phyloP scores from a whole-genome alignment of 129 eudicot species.

The Artemisia tridentata region DNA sequence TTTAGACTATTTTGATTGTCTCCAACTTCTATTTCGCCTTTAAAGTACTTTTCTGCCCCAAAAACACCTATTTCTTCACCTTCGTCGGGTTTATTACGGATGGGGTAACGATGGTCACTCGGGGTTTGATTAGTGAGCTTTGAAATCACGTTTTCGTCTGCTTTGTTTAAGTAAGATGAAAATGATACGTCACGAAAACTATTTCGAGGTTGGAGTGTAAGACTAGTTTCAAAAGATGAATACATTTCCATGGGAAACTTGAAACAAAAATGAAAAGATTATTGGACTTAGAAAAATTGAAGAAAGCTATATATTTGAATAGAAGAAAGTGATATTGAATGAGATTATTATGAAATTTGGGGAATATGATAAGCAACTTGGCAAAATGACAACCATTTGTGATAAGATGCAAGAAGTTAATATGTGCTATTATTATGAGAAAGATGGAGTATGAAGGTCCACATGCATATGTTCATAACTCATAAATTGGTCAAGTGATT shows the following conservation, averaged over 20 bases:
- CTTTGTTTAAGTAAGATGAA: slow-evolving; percentile 55
- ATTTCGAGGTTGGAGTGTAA: slow-evolving; percentile 35
- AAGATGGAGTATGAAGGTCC: slow-evolving; percentile 34
- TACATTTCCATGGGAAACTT: slow-evolving; percentile 31
- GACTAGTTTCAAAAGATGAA: slow-evolving; percentile 36
- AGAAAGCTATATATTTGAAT: slow-evolving; percentile 1
- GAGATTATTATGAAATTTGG: slow-evolving; percentile 7
- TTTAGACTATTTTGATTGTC: background rate
- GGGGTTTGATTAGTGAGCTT: slow-evolving; percentile 23
- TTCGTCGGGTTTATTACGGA: slow-evolving; percentile 32
- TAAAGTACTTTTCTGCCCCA: slow-evolving; percentile 84
- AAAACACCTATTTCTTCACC: slow-evolving; percentile 74
- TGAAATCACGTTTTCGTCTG: slow-evolving; percentile 43
- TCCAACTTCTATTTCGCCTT: slow-evolving; percentile 45
- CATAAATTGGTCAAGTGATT: slow-evolving; percentile 10
- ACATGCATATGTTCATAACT: slow-evolving; percentile 34
- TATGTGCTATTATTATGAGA: slow-evolving; percentile 18
- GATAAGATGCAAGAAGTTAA: slow-evolving; percentile 8
- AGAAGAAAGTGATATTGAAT: slow-evolving; percentile 3
- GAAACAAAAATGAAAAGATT: slow-evolving; percentile 8
- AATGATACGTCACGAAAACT: slow-evolving; percentile 56
- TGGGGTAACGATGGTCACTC: slow-evolving; percentile 17
- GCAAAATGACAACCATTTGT: slow-evolving; percentile 33
- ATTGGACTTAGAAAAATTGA: background rate
- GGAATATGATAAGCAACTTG: slow-evolving; percentile 29